These are phyloP conservation scores for Malassezia vespertilionis DNA, from an alignment of 1,284 basidiomycete species.

Conservation along the genomic window DNA sequence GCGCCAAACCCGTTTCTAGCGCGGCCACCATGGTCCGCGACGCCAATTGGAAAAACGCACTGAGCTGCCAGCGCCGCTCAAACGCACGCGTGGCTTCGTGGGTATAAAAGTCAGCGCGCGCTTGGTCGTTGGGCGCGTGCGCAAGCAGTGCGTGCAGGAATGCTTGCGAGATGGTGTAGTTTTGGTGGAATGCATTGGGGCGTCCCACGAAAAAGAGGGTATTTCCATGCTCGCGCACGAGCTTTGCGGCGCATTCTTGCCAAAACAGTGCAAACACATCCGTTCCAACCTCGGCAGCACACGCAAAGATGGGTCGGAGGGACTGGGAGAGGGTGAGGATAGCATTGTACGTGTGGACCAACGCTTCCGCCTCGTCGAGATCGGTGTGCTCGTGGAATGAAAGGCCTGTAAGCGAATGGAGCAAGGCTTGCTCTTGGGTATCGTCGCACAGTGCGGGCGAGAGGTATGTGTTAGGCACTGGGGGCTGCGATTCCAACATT, in stretches of 20 bases:
- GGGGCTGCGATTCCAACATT: no score
- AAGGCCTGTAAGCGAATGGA: no score
- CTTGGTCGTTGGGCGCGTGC: slow-evolving; percentile 59
- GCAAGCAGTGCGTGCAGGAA: slow-evolving; percentile 77
- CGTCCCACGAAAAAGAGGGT: slow-evolving; percentile 79
- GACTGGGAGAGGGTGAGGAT: no score
- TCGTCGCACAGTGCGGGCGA: no score
- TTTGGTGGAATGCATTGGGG: slow-evolving; percentile 69
- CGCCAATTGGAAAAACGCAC: slow-evolving; percentile 92
- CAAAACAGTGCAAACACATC: no score
- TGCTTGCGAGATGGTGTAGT: slow-evolving; percentile 68
- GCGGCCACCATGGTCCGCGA: slow-evolving; percentile 75
- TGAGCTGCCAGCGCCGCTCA: slow-evolving; percentile 80
- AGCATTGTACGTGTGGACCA: no score
- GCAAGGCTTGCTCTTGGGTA: no score
- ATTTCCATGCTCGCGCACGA: slow-evolving; percentile 71
- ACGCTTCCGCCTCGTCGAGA: no score
- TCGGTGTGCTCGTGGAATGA: no score
- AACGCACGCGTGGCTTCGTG: slow-evolving; percentile 65
- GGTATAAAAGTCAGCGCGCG: slow-evolving; percentile 45
- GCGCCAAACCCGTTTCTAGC: slow-evolving; percentile 19
- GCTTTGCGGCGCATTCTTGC: slow-evolving; percentile 60
- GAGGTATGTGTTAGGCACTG: no score
- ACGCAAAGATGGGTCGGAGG: no score
- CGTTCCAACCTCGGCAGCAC: no score